Evolutionary conservation across 164 flowering plant species (phyloP), one percentile per base, ranked within the genome.

Genomic region (Vitis rotundifolia): DNA sequence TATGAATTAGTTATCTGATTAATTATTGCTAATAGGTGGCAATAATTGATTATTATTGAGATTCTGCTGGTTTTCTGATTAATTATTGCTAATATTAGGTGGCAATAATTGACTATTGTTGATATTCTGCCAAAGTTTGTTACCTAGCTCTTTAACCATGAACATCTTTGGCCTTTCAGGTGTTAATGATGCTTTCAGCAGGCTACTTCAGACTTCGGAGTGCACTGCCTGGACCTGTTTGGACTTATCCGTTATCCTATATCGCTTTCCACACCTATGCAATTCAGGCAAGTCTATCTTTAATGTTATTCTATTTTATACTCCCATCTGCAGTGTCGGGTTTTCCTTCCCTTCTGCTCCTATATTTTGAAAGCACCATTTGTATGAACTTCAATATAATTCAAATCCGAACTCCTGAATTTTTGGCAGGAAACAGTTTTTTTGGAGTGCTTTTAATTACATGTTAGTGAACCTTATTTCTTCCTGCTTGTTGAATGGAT

Each of bases 221-320:
- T 75, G 89, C 79, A 67, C 78, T 96, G 84, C 97, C 98, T 15
- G 71, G 76, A 67, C 85, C 94, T 22, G 78, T 91, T 29, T 96
- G 99, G 99, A 89, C 63, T 64, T 93, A 91, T 77, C 99, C 99
- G 13, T 28, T 93, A n/a, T 93, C 99, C 44, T 93, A 92, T 64
- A 70, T 96, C 63, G 87, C 99, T 63, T 92, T 96, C 80, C 98
- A 96, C 74, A 87, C 98, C 13, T 93, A 90, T 79, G 84, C 98
- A 14, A 83, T 96, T 68, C 97, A 96, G 98, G 99, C 75, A 85
- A 86, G 86, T 68, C 63, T 13, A 60, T 63, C 11, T 54, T n/a
- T 52, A 19, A 19, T 49, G 16, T 8, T 51, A 50, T 18, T 31
- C 52, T 48, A 5, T 49, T 7, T 29, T n/a, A 52, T 69, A 16